A percentile compares a stretch with the other conserved stretches of the same genome.
Conservation (phyloP, 139 green algal species). For the Coelastrella sp. region DNA sequence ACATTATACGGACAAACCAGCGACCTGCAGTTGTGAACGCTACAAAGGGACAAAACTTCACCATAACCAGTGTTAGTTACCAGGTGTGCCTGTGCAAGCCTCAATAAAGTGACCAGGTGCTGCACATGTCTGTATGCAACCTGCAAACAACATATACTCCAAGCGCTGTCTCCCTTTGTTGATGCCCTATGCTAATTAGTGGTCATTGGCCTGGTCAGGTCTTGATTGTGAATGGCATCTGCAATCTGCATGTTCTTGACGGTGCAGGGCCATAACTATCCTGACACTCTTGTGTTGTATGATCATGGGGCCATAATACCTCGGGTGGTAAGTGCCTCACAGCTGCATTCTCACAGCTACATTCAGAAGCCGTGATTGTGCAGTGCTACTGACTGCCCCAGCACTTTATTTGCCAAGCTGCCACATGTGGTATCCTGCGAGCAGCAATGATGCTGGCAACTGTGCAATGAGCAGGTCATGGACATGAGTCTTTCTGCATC, state of each 20-base stretch:
- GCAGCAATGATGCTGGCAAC: too few species aligned
- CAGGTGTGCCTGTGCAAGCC: not conserved
- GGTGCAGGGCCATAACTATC: not conserved
- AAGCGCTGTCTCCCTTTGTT: too few species aligned
- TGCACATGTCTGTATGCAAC: not conserved
- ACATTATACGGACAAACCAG: not conserved
- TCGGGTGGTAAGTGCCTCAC: not conserved
- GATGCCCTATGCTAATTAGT: too few species aligned
- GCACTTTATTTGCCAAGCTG: too few species aligned
- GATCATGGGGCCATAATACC: not conserved
- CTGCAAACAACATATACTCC: not conserved
- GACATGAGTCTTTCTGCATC: too few species aligned
- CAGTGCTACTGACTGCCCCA: too few species aligned
- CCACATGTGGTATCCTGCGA: too few species aligned
- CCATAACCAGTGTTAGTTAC: not conserved
- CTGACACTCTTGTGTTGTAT: not conserved
- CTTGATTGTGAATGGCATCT: too few species aligned
- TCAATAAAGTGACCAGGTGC: not conserved
- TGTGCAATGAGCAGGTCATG: too few species aligned
- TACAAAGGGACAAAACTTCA: not conserved
- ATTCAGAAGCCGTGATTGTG: too few species aligned
- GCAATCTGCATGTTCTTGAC: too few species aligned
- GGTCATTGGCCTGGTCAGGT: too few species aligned
- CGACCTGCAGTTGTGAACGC: not conserved
- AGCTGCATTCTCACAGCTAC: not conserved